These are phyloP conservation scores for Solanum hybrid DNA, from an alignment of 305 asterid genomes.

Conservation along the genomic window DNA sequence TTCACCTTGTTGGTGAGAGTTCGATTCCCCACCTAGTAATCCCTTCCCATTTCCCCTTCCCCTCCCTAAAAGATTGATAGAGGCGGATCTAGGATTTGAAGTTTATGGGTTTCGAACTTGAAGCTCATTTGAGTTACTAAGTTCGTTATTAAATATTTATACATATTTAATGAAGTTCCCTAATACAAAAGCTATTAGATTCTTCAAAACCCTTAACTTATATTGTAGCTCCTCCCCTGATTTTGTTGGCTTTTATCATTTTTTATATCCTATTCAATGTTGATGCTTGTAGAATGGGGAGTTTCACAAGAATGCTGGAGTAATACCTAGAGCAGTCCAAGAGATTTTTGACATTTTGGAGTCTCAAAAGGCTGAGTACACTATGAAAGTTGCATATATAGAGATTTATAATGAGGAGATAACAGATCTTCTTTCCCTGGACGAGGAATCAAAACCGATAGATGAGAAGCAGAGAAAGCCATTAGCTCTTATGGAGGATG, in stretches of 20 bases:
- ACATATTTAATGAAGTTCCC: neutral
- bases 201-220: neutral
- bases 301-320: slow-evolving; percentile 92
- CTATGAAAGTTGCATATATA: slow-evolving; percentile 83
- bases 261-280: neutral
- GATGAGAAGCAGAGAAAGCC: slow-evolving; percentile 92
- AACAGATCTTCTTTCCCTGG: slow-evolving; percentile 79
- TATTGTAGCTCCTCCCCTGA: neutral
- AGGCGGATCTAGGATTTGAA: neutral
- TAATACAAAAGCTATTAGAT: neutral
- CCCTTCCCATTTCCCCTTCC: neutral
- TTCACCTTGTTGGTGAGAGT: neutral
- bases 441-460: slow-evolving; percentile 59
- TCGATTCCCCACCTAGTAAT: neutral
- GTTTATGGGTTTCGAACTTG: neutral
- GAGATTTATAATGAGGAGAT: slow-evolving; percentile 96
- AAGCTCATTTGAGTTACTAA: neutral
- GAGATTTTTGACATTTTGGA: slow-evolving; percentile 87
- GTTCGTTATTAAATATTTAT: neutral
- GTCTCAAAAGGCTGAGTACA: slow-evolving; percentile 83
- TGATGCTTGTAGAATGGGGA: slow-evolving; percentile 59
- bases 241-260: slow-evolving; percentile 17
- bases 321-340: slow-evolving; percentile 93
- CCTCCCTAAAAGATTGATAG: neutral
- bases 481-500: slow-evolving; percentile 54